Evolutionary conservation across 2,329 filamentous ascomycete species (phyloP).

Genomic region (Fusarium vanettenii): DNA sequence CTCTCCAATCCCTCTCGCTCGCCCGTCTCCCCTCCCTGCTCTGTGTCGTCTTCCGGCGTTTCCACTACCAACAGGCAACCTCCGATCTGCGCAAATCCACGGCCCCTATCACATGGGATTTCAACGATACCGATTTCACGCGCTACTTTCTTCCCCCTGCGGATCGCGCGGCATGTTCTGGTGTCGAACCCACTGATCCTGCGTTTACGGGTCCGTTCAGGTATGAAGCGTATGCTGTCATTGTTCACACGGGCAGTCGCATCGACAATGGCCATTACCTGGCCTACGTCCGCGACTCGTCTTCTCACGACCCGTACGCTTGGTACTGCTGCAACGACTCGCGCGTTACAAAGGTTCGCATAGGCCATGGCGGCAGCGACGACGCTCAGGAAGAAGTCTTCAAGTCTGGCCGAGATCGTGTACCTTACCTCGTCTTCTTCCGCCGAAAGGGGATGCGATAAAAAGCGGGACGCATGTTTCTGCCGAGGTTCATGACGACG

Average conservation of each 20-base stretch:
- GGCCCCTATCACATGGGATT: conserved; percentile 79
- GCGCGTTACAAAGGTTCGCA: conserved; percentile 54
- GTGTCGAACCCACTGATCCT: conserved; percentile 50
- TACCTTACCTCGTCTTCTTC: conserved; percentile 62
- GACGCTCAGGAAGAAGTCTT: conserved; percentile 55
- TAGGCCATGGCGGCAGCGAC: conserved; percentile 50
- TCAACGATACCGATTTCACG: conserved; percentile 72
- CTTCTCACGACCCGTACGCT: conserved; percentile 53
- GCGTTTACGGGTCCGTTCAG: conserved; percentile 68
- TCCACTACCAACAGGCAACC: conserved; percentile 51
- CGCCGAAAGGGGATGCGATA: conserved; percentile 50
- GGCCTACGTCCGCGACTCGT: conserved; percentile 72
- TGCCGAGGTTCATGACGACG: not conserved
- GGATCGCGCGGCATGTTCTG: conserved; percentile 43
- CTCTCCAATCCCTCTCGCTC: conserved; percentile 77
- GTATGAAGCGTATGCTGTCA: conserved; percentile 89
- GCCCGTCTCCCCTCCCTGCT: conserved; percentile 84
- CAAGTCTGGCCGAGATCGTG: conserved; percentile 50
- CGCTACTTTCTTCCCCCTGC: conserved; percentile 55
- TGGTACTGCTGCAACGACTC: conserved; percentile 65
- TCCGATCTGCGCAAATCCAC: conserved; percentile 70
- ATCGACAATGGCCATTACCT: conserved; percentile 85
- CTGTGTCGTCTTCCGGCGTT: conserved; percentile 79
- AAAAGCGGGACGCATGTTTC: conserved; percentile 1
- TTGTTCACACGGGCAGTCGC: conserved; percentile 77